These are phyloP conservation scores for Rhodotorula sp. DNA, from an alignment of 1,284 basidiomycete genomes.

Conservation along the genomic window DNA sequence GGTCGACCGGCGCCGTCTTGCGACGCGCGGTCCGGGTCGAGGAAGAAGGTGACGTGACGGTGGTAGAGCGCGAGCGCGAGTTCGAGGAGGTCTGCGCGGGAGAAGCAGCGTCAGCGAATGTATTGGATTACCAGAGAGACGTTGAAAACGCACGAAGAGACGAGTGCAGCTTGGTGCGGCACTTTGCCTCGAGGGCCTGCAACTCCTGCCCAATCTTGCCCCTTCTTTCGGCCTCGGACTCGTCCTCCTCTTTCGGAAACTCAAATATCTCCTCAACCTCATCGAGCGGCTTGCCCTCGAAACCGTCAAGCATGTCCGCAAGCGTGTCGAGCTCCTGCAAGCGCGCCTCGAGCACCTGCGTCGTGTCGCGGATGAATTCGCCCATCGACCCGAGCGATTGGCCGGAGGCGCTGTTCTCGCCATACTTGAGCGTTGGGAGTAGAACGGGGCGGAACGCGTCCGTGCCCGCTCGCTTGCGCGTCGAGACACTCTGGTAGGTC, in stretches of 20 bases:
- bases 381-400: slow-evolving; percentile 75
- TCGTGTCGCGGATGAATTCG: slow-evolving; percentile 64
- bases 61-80: slow-evolving; percentile 71
- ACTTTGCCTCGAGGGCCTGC: slow-evolving; percentile 20
- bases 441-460: slow-evolving; percentile 45
- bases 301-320: slow-evolving; percentile 67
- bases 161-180: slow-evolving; percentile 23
- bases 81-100: slow-evolving; percentile 31
- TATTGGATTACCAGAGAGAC: too few species aligned
- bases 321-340: slow-evolving; percentile 68
- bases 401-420: slow-evolving; percentile 48
- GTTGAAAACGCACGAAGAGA: slow-evolving; percentile 27
- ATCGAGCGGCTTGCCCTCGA: slow-evolving; percentile 54
- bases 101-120: not conserved
- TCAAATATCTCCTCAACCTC: slow-evolving; percentile 49
- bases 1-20: slow-evolving; percentile 15
- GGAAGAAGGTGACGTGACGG: slow-evolving; percentile 69
- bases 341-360: slow-evolving; percentile 60
- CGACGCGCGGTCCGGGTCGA: slow-evolving; percentile 42
- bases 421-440: slow-evolving; percentile 32
- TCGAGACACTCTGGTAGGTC: slow-evolving; percentile 39
- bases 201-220: slow-evolving; percentile 29
- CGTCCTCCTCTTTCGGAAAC: slow-evolving; percentile 26
- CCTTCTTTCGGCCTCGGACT: slow-evolving; percentile 18
- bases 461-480: slow-evolving; percentile 30